These are phyloP conservation scores for Dryas drummondii DNA, from an alignment of 306 rosid species.

Conservation along the genomic window DNA sequence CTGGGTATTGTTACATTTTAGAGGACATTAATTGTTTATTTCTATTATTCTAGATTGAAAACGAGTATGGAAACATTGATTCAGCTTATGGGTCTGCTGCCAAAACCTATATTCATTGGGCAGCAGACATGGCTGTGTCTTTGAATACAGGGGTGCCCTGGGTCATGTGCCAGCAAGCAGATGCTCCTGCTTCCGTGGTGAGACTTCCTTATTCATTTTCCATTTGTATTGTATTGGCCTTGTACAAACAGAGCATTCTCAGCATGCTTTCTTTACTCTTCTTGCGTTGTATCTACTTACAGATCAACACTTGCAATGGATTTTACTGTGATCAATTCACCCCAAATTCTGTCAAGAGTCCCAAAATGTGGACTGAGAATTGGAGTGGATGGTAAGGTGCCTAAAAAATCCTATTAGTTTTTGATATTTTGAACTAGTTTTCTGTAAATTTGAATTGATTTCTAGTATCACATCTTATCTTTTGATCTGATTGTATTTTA, in stretches of 20 bases:
- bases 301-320: conserved; percentile 92
- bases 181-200: conserved; percentile 95
- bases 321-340: conserved; percentile 87
- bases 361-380: conserved; percentile 95
- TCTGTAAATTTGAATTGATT: not conserved
- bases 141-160: conserved; percentile 95
- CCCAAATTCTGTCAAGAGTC: conserved; percentile 71
- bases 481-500: conserved; percentile 3
- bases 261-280: not conserved
- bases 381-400: conserved; percentile 80
- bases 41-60: conserved; percentile 58
- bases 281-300: conserved; percentile 24
- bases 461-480: not conserved
- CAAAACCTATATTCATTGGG: conserved; percentile 75
- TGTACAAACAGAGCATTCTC: not conserved
- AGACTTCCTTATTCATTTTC: conserved; percentile 29
- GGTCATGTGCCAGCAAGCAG: conserved; percentile 92
- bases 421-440: not conserved
- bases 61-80: conserved; percentile 77
- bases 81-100: conserved; percentile 57
- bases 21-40: conserved; percentile 10
- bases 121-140: conserved; percentile 85
- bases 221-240: not conserved
- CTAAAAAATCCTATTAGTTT: not conserved
- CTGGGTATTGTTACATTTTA: not conserved